Evolutionary conservation across 179 eudicot species (phyloP).

Genomic region (Vitellaria paradoxa): DNA sequence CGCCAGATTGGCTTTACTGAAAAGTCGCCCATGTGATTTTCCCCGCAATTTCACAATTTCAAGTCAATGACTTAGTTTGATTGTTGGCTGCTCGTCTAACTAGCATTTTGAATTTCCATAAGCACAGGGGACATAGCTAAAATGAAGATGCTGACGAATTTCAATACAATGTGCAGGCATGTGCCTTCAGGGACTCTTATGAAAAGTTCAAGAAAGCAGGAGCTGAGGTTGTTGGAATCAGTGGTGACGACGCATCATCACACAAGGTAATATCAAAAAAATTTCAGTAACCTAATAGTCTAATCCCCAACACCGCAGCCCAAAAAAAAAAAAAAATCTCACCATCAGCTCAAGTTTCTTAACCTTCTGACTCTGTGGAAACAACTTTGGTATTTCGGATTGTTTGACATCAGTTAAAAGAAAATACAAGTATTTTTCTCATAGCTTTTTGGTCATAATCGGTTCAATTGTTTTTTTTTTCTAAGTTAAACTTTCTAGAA

Average conservation of each 20-base stretch:
- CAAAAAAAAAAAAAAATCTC: not conserved
- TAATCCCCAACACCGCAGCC: not conserved
- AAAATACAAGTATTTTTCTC: not conserved
- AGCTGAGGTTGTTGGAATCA: constrained; percentile 91
- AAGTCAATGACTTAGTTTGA: not conserved
- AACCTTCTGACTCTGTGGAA: not conserved
- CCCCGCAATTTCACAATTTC: not conserved
- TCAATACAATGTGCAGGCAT: constrained; percentile 53
- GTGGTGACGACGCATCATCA: constrained; percentile 76
- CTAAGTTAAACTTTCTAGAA: too few relatives aligned
- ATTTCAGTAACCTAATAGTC: not conserved
- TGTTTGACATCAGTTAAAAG: not conserved
- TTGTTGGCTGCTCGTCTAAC: not conserved
- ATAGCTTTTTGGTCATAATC: not conserved
- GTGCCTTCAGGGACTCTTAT: constrained; percentile 97
- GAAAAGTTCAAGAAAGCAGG: constrained; percentile 99
- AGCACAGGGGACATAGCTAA: not conserved
- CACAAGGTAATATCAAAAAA: constrained; percentile 66
- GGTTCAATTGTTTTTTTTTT: not conserved
- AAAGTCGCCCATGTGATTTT: not conserved
- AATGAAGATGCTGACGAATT: not conserved
- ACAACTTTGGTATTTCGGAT: not conserved
- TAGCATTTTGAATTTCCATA: not conserved
- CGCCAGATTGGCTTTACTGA: not conserved
- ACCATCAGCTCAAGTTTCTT: not conserved